Evolutionary conservation across 306 rosid genomes (phyloP).

Genomic region (Glycine latifolia): DNA sequence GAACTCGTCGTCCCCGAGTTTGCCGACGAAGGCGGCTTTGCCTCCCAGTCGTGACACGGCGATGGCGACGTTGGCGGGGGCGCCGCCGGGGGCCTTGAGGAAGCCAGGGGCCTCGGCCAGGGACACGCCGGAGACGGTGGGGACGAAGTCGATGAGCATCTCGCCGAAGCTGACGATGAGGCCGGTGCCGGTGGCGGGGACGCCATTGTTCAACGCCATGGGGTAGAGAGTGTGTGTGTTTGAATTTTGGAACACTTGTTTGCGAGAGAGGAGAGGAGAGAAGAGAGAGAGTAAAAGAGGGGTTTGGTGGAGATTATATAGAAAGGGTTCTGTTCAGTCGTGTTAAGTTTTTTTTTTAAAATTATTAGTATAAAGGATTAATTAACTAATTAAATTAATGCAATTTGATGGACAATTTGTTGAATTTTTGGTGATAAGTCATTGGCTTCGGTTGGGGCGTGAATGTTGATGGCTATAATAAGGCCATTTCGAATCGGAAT

Average conservation of each 20-base stretch:
- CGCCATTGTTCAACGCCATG: constrained; percentile 54
- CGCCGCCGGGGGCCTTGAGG: constrained; percentile 94
- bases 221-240: not conserved
- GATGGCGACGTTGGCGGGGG: constrained; percentile 96
- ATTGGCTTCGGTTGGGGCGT: constrained; percentile 36
- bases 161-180: constrained; percentile 90
- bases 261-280: not conserved
- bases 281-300: not conserved
- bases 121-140: constrained; percentile 84
- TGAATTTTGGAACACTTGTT: not conserved
- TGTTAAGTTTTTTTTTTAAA: too few species aligned
- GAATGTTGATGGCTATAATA: not conserved
- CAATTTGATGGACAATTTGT: not conserved
- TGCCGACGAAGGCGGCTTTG: constrained; percentile 79
- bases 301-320: constrained; percentile 35
- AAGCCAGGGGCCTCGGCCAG: constrained; percentile 91
- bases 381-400: too few species aligned
- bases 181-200: constrained; percentile 63
- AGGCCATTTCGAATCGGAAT: too few species aligned
- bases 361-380: too few species aligned
- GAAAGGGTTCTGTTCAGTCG: not conserved
- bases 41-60: constrained; percentile 92
- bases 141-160: constrained; percentile 97
- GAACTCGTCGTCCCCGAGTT: constrained; percentile 94
- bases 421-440: constrained; percentile 29